Evolutionary conservation across 371 early-diverging fungal genomes (phyloP), one percentile per base, ranked within the genome.

Genomic region (Apophysomyces trapeziformis): DNA sequence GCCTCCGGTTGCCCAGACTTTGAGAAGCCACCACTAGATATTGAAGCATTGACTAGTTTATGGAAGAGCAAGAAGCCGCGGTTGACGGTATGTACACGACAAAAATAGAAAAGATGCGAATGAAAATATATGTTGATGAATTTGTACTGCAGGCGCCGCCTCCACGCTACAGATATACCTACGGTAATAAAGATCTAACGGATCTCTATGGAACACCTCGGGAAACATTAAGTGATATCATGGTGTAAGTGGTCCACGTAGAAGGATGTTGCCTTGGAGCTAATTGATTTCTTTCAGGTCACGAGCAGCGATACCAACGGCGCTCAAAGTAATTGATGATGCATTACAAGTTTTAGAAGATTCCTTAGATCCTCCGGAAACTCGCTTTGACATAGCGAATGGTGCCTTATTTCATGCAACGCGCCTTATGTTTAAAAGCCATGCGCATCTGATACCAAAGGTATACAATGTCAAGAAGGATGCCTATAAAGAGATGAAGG

Each of bases 1-100:
- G 72, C 78, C 18, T 73, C 82, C n/a, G 79, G 79, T 16, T 82
- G 82, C 56, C 82, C 82, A 39, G 63, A 71, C 1, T 79, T 82
- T 68, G 79, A 82, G 65, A 79, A 77, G 57, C 71, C 70, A 45
- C 76, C 82, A 1, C 41, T 75, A 11, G 67, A 60, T 38, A 66
- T 64, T 21, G 58, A 61, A 7, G 60, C 64, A 12, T 68, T 82
- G n/a, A 46, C 69, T 58, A 66, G 67, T 18, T 32, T 59, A 21
- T 62, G 73, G 60, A 32, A 46, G 38, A 56, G 12, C 8, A 79
- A 77, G 37, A 68, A 69, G 32, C 65, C 67, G 14, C 50, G 60
- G 68, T 61, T 78, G 38, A 68, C 66, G 64, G 71, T 71, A 67
- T 21, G 38, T n/a, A 26, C 32, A 26, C 32, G 32, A 2, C 32